Percentiles rank a stretch among this genome's conserved stretches.
Conservation (phyloP, 2,329 filamentous ascomycete genomes). For the Thermothelomyces thermophilus region DNA sequence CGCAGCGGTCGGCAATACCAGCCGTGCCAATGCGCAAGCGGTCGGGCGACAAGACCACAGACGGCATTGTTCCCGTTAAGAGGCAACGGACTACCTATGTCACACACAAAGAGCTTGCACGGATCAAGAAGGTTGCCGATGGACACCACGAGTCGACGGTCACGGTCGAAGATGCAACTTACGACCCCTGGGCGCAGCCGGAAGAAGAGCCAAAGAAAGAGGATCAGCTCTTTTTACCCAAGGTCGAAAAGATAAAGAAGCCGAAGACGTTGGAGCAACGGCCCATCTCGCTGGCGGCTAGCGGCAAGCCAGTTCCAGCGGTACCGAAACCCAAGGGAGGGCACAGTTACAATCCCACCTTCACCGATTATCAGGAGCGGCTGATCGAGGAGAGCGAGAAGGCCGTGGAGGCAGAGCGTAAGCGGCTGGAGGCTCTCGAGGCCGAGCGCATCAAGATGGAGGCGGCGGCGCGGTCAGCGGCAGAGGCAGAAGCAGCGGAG, state of each 20-base stretch:
- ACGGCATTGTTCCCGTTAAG: constrained; percentile 70
- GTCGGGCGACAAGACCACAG: constrained; percentile 58
- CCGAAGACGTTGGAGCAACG: constrained; percentile 70
- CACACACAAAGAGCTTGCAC: constrained; percentile 73
- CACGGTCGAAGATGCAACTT: constrained; percentile 54
- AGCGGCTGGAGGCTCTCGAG: constrained; percentile 60
- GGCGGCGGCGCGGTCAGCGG: constrained; percentile 61
- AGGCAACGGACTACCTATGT: constrained; percentile 72
- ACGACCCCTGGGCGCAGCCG: constrained; percentile 68
- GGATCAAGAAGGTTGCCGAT: constrained; percentile 72
- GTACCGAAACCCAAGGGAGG: constrained; percentile 74
- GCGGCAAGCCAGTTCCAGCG: constrained; percentile 70
- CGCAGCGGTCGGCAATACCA: constrained; percentile 72
- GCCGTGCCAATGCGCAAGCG: constrained; percentile 76
- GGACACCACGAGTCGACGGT: constrained; percentile 54
- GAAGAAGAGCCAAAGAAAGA: constrained; percentile 31
- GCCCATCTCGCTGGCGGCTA: constrained; percentile 75
- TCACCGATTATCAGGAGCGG: constrained; percentile 76
- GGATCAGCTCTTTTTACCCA: constrained; percentile 54
- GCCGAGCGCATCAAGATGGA: constrained; percentile 62
- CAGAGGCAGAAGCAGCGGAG: constrained; percentile 67
- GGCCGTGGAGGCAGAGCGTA: constrained; percentile 71
- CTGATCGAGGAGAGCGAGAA: constrained; percentile 69
- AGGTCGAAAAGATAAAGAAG: constrained; percentile 58
- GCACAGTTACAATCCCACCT: constrained; percentile 87